Percentiles rank a stretch among this genome's conserved stretches.
phyloP scores from a whole-genome alignment of 257 asterid genomes.

The Rubia yunnanensis region DNA sequence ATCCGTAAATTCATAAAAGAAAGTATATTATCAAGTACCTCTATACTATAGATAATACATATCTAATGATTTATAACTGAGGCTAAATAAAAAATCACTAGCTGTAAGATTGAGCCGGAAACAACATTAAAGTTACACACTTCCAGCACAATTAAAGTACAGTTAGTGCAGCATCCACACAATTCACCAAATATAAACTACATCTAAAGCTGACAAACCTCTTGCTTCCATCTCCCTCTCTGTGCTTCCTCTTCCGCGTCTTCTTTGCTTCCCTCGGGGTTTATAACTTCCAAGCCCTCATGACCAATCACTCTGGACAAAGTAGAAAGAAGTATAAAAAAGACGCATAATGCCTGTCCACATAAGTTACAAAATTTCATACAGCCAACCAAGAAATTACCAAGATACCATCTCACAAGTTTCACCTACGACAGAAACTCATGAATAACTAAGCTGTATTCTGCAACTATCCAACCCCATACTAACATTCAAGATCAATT shows the following conservation, averaged over 20 bases:
- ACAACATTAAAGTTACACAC: neutral
- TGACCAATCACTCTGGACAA: slow-evolving; percentile 59
- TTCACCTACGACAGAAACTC: neutral
- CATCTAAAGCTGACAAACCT: slow-evolving; percentile 35
- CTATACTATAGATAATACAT: neutral
- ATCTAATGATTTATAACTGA: neutral
- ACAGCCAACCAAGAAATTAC: neutral
- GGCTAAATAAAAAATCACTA: neutral
- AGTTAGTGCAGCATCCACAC: neutral
- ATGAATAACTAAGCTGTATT: neutral
- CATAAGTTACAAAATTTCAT: neutral
- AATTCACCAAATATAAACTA: neutral
- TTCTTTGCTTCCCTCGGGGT: slow-evolving; percentile 97
- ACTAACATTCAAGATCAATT: neutral
- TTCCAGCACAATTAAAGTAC: neutral
- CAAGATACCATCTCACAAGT: neutral
- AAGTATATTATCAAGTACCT: neutral
- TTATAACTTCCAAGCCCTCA: slow-evolving; percentile 95
- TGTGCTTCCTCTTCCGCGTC: slow-evolving; percentile 97
- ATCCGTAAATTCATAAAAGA: neutral
- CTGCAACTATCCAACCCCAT: neutral
- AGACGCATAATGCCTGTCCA: neutral
- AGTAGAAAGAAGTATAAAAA: slow-evolving; percentile 9
- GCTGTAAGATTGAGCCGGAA: neutral
- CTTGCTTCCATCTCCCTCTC: slow-evolving; percentile 84